phyloP scores from a whole-genome alignment of 2,329 filamentous ascomycete species.

The Mycosphaerella arachidis region DNA sequence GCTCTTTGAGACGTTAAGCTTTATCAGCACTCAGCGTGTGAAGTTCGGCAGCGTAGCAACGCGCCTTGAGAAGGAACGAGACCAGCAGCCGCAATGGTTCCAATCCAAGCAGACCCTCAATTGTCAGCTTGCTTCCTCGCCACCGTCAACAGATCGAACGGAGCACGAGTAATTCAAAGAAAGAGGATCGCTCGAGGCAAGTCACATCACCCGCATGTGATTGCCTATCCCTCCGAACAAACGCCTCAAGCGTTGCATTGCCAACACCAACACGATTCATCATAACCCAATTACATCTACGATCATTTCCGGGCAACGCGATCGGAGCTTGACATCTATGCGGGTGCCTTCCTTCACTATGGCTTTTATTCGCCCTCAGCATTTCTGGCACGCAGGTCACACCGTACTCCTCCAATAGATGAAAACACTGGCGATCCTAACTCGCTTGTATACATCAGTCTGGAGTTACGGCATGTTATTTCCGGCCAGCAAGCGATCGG shows the following conservation, averaged over 20 bases:
- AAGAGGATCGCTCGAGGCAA: neutral
- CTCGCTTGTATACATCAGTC: slow-evolving; percentile 5
- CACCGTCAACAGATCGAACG: slow-evolving; percentile 1
- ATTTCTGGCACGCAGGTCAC: neutral
- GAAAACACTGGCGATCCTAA: slow-evolving; percentile 1
- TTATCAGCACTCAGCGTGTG: neutral
- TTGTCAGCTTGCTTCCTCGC: slow-evolving; percentile 1
- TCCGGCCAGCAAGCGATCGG: neutral
- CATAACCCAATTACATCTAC: neutral
- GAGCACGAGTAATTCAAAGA: neutral
- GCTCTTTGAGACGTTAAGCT: neutral
- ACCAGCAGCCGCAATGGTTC: slow-evolving; percentile 4
- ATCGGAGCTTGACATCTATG: neutral
- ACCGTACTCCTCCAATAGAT: neutral
- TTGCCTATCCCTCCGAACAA: neutral
- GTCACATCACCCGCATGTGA: neutral
- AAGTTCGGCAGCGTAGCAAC: slow-evolving; percentile 1
- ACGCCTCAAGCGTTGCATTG: neutral
- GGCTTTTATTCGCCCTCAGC: slow-evolving; percentile 4
- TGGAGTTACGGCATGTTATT: neutral
- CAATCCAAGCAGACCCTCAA: neutral
- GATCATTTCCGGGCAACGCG: neutral
- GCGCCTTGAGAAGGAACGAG: neutral
- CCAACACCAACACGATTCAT: neutral
- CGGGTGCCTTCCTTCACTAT: slow-evolving; percentile 1